Conservation (phyloP, 2,329 filamentous ascomycete genomes). For the Massarina eburnea region DNA sequence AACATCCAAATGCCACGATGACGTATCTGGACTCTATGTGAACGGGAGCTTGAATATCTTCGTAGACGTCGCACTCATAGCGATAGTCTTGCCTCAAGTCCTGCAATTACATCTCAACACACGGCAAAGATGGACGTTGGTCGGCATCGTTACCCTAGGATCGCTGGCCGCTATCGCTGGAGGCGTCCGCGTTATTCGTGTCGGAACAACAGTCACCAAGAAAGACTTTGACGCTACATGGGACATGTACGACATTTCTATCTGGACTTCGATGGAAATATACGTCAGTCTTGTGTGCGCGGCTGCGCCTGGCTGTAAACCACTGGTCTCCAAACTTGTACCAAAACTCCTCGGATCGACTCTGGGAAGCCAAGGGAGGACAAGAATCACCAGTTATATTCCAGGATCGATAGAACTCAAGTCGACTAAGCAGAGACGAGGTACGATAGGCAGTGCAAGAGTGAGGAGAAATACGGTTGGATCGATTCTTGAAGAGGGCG, state of each 20-base stretch:
- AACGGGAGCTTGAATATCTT: constrained; percentile 17
- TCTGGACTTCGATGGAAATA: constrained; percentile 25
- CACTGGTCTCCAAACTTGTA: constrained; percentile 16
- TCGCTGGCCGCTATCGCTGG: constrained; percentile 19
- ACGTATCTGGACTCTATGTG: constrained; percentile 13
- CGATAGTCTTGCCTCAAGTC: constrained; percentile 22
- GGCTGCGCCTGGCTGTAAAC: constrained; percentile 22
- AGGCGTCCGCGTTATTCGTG: constrained; percentile 19
- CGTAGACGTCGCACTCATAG: constrained; percentile 20
- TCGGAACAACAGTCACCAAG: constrained; percentile 12
- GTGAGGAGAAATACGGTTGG: constrained; percentile 6
- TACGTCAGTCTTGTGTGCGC: constrained; percentile 25
- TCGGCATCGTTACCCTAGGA: constrained; percentile 21
- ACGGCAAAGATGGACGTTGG: constrained; percentile 18
- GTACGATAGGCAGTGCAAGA: constrained; percentile 10
- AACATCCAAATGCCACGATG: constrained; percentile 14
- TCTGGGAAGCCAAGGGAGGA: constrained; percentile 9
- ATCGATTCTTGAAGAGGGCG: constrained; percentile 7
- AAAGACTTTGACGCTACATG: constrained; percentile 20
- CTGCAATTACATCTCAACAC: constrained; percentile 17
- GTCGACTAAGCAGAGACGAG: constrained; percentile 9
- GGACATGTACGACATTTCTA: constrained; percentile 26
- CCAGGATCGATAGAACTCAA: constrained; percentile 11
- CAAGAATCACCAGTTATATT: neutral
- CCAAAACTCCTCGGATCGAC: constrained; percentile 22